A percentile compares a stretch with the other conserved stretches of the same genome.
Conservation (phyloP, 768 basidiomycete genomes). For the Pholiota conissans region DNA sequence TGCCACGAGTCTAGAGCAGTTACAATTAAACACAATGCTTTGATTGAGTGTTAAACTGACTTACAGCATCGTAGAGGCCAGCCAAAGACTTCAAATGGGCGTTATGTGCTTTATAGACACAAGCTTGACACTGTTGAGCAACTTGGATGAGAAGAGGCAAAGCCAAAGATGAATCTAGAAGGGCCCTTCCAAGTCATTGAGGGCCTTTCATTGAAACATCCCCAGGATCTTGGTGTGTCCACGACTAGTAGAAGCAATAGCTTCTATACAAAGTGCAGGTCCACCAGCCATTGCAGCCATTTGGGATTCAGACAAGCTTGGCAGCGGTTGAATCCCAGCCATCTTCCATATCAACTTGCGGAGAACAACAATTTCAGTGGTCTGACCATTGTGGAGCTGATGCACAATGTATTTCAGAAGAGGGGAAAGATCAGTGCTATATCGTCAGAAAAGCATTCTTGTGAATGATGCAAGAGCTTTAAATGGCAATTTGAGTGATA, state of each 20-base stretch:
- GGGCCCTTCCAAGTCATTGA: constrained; percentile 60
- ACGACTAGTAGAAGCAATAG: constrained; percentile 75
- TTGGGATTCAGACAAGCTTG: constrained; percentile 86
- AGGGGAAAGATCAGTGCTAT: constrained; percentile 79
- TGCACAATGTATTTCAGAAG: constrained; percentile 90
- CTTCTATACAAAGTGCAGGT: constrained; percentile 81
- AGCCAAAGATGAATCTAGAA: constrained; percentile 74
- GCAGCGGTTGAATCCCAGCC: constrained; percentile 91
- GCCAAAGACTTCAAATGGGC: constrained; percentile 85
- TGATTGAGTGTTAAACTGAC: constrained; percentile 29
- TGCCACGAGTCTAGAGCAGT: constrained; percentile 74
- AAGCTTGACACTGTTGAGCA: constrained; percentile 87
- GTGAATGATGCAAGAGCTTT: constrained; percentile 91
- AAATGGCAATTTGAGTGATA: constrained; percentile 14
- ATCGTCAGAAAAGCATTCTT: constrained; percentile 87
- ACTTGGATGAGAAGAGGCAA: constrained; percentile 89
- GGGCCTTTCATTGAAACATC: constrained; percentile 68
- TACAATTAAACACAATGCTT: constrained; percentile 17
- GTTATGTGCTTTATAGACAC: constrained; percentile 71
- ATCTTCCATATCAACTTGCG: constrained; percentile 93
- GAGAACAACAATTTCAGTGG: constrained; percentile 89
- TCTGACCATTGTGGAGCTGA: constrained; percentile 79
- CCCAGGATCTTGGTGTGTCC: constrained; percentile 68
- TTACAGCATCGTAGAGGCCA: constrained; percentile 84
- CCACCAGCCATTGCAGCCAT: constrained; percentile 92